Conservation (phyloP, 345 rosid genomes). For the Sisymbrium irio region DNA sequence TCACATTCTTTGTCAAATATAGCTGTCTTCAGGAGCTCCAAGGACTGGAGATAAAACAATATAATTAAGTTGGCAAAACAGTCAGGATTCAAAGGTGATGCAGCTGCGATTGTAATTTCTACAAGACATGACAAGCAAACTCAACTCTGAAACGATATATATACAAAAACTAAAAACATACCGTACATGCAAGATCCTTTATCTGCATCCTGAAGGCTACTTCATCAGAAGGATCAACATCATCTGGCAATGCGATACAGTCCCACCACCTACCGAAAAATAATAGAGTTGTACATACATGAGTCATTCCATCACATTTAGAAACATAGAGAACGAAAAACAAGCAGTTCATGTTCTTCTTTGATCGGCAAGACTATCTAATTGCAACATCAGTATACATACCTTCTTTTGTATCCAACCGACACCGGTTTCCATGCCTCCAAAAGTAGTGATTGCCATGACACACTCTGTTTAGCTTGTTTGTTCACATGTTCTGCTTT, state of each 20-base stretch:
- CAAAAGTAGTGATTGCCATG: conserved; percentile 53
- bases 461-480: conserved; percentile 30
- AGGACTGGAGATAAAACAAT: conserved; percentile 47
- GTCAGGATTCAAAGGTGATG: background rate
- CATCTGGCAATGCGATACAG: conserved; percentile 73
- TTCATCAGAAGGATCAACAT: conserved; percentile 70
- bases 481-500: conserved; percentile 43
- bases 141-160: background rate
- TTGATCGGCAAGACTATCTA: background rate
- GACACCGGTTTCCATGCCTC: conserved; percentile 97
- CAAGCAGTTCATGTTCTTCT: background rate
- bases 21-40: conserved; percentile 76
- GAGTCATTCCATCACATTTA: background rate
- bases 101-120: background rate
- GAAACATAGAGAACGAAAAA: background rate
- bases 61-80: background rate
- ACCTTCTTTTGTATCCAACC: conserved; percentile 83
- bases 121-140: background rate
- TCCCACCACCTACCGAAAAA: conserved; percentile 86
- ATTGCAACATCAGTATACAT: conserved; percentile 1
- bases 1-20: conserved; percentile 81
- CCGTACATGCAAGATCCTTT: conserved; percentile 68
- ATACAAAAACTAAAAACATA: conserved; percentile 31
- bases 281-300: background rate
- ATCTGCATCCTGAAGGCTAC: conserved; percentile 69